Conservation (phyloP, 192 early-diverging fungal species). For the Radiomyces spectabilis region DNA sequence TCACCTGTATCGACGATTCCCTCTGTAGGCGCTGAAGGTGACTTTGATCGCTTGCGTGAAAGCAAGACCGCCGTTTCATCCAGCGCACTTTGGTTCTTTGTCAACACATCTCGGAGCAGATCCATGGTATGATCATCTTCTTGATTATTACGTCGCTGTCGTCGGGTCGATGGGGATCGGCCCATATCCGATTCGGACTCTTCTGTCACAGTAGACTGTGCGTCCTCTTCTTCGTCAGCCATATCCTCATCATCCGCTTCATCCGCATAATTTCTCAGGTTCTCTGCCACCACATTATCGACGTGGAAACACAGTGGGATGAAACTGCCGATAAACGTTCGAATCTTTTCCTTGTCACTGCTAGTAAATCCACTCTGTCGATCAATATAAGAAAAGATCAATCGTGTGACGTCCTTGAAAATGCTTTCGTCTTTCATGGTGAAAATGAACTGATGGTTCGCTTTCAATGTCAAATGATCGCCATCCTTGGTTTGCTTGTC, state of each 20-base stretch:
- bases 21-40: too few relatives aligned
- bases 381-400: constrained; percentile 73
- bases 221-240: constrained; percentile 33
- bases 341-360: constrained; percentile 67
- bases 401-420: constrained; percentile 70
- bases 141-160: constrained; percentile 1
- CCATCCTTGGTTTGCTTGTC: constrained; percentile 1
- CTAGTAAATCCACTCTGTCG: constrained; percentile 37
- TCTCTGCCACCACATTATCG: constrained; percentile 35
- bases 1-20: background rate
- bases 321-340: constrained; percentile 68
- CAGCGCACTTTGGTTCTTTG: constrained; percentile 13
- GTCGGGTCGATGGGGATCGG: constrained; percentile 9
- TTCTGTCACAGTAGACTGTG: constrained; percentile 19
- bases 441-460: constrained; percentile 77
- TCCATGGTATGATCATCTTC: constrained; percentile 29
- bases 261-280: constrained; percentile 34
- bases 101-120: constrained; percentile 27
- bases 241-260: constrained; percentile 47
- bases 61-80: background rate
- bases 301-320: constrained; percentile 61
- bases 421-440: constrained; percentile 63
- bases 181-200: constrained; percentile 26
- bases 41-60: too few relatives aligned
- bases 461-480: constrained; percentile 5